Percentiles rank a stretch among this genome's conserved stretches.
These are phyloP conservation scores for Aspergillus carlsbadensis DNA, from an alignment of 495 filamentous ascomycete genomes.

Conservation along the genomic window DNA sequence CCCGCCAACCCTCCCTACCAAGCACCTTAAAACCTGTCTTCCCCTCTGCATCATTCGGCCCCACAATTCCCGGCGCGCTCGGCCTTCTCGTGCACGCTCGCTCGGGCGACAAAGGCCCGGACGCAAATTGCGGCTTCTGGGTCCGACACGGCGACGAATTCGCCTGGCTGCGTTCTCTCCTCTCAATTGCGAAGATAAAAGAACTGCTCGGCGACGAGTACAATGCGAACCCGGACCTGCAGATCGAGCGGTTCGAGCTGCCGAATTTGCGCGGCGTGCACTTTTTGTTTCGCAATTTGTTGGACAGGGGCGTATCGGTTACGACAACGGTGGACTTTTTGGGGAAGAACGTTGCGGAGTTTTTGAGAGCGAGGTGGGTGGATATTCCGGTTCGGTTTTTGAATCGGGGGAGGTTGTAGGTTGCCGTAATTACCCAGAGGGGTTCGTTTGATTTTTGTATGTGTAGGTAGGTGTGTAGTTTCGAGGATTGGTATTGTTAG, in stretches of 20 bases:
- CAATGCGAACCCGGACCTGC: conserved; percentile 33
- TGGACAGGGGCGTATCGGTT: conserved; percentile 54
- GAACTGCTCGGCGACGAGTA: conserved; percentile 43
- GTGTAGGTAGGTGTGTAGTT: background rate
- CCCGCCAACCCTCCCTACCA: conserved; percentile 36
- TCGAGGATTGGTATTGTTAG: too few relatives aligned
- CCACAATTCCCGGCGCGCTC: conserved; percentile 40
- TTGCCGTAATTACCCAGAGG: background rate
- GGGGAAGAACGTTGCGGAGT: conserved; percentile 59
- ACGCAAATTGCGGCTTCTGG: conserved; percentile 56
- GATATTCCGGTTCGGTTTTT: conserved; percentile 47
- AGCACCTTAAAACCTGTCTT: conserved; percentile 4
- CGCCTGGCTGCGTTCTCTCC: conserved; percentile 47
- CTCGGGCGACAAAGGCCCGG: conserved; percentile 53
- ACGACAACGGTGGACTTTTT: conserved; percentile 51
- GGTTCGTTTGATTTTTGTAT: background rate
- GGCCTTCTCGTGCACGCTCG: conserved; percentile 49
- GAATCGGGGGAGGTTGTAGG: conserved; percentile 35
- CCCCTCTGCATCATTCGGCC: conserved; percentile 31
- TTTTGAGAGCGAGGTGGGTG: conserved; percentile 45
- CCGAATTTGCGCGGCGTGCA: conserved; percentile 45
- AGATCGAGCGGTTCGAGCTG: conserved; percentile 53
- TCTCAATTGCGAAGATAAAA: conserved; percentile 38
- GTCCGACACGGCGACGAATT: conserved; percentile 50
- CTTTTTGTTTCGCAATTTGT: conserved; percentile 53